Conservation (phyloP, 176 grass and related monocot species). For the Thalia dealbata region DNA sequence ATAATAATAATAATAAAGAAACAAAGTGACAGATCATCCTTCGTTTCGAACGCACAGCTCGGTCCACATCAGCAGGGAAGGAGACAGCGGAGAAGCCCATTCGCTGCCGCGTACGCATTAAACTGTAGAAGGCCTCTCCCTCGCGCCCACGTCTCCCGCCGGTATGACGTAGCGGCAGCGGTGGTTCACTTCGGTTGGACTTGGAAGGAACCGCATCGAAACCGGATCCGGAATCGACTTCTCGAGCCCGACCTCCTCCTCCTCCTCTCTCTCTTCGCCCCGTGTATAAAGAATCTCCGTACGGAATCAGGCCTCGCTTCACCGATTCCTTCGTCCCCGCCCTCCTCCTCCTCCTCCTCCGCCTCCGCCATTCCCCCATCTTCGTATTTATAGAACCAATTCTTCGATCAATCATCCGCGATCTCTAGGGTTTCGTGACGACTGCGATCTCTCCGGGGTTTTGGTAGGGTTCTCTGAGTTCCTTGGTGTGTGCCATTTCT, state of each 20-base stretch:
- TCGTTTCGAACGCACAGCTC: too few relatives aligned
- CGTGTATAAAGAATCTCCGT: background rate
- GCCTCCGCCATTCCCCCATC: too few relatives aligned
- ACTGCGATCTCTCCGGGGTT: background rate
- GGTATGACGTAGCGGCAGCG: background rate
- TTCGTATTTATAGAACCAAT: too few relatives aligned
- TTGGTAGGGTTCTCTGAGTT: background rate
- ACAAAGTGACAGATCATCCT: too few relatives aligned
- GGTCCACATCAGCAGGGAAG: too few relatives aligned
- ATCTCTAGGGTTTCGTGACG: background rate
- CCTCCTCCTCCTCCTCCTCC: too few relatives aligned
- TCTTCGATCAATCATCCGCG: background rate
- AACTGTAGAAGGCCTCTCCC: too few relatives aligned
- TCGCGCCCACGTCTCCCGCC: background rate
- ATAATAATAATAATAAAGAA: too few relatives aligned
- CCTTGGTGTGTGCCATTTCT: background rate
- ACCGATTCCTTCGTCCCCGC: background rate
- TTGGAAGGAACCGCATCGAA: background rate
- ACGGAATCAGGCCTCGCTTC: background rate
- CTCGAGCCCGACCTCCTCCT: background rate
- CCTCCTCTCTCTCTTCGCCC: background rate
- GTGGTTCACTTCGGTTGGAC: background rate
- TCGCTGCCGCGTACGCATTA: too few relatives aligned
- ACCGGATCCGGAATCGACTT: background rate
- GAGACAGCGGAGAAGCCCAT: too few relatives aligned